Evolutionary conservation across 2,329 filamentous ascomycete genomes (phyloP).

Genomic region (Aspergillus sp.): DNA sequence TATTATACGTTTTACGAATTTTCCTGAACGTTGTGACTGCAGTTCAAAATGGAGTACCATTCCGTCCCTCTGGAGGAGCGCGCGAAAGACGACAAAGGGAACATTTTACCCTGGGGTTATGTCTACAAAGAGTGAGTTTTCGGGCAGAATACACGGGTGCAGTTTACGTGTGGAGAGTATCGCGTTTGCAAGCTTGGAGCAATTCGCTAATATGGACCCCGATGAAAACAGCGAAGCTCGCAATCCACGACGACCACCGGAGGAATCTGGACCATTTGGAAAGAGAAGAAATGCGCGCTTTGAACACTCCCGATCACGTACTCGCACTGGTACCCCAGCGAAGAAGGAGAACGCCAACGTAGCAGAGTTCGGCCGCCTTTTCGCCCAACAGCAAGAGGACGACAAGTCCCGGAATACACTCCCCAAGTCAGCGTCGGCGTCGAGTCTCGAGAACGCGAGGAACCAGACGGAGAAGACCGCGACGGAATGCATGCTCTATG

Average conservation of each 20-base stretch:
- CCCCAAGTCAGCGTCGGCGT: constrained; percentile 46
- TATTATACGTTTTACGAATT: background rate
- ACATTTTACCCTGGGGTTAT: constrained; percentile 66
- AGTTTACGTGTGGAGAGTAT: background rate
- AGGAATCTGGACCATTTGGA: constrained; percentile 67
- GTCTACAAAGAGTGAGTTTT: constrained; percentile 63
- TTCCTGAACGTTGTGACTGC: background rate
- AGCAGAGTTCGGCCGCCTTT: constrained; percentile 51
- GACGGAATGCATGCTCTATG: constrained; percentile 83
- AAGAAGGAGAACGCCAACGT: constrained; percentile 61
- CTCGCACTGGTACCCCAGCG: constrained; percentile 63
- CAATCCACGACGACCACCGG: constrained; percentile 57
- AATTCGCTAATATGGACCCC: constrained; percentile 30
- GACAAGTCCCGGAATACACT: constrained; percentile 42
- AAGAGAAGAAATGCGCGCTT: constrained; percentile 54
- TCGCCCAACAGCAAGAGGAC: constrained; percentile 50
- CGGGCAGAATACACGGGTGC: background rate
- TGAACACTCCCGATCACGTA: constrained; percentile 53
- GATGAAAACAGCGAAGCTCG: constrained; percentile 46
- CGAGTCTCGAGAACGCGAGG: constrained; percentile 45
- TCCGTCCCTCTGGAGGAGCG: constrained; percentile 67
- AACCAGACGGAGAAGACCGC: constrained; percentile 57
- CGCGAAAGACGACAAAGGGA: constrained; percentile 62
- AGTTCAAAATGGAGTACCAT: constrained; percentile 63
- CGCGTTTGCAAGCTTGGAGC: background rate